Evolutionary conservation across 331 rosid genomes (phyloP), one percentile per base, ranked within the genome.

Genomic region (Acacia pycnantha): DNA sequence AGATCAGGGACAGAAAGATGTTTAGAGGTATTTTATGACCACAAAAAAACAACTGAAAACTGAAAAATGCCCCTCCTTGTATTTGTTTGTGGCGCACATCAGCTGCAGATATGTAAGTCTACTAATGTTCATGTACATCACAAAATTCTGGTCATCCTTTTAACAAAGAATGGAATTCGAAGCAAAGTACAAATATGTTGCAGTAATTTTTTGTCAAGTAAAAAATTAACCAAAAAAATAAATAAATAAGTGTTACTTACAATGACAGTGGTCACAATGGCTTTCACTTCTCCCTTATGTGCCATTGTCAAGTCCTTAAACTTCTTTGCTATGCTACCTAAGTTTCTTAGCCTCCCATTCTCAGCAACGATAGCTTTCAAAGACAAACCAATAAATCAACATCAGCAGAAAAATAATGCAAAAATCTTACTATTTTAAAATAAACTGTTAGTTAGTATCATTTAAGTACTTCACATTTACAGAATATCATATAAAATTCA

Each of bases 221-320:
- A 29, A 29, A 11, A 14, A 53, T 12, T 29, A 1, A 29, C 1
- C 1, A 29, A 29, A 1, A 29, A 29, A 29, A 29, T 1, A 29
- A 29, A 1, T 50, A 35, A 73, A 43, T 15, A 78, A 37, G 21
- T 16, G 41, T 56, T 76, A 84, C 98, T 88, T 89, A 93, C 99
- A 84, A 93, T 64, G 61, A 93, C 97, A 5, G 92, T 85, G 64
- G 96, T 93, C 80, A 95, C 97, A 74, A 59, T 84, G 53, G 93
- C 98, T 88, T 87, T 92, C 88, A 92, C 94, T 87, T 89, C 90
- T 78, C 99, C 99, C 84, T 83, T 92, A 43, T 92, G 90, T 58
- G 97, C 98, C 98, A 92, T 95, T 56, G 97, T 90, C 87, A 93
- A 83, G 84, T 90, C 96, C 11, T 0, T 21, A 77, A 90, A 92